Evolutionary conservation across 345 rosid genomes (phyloP).

Genomic region (Ailanthus altissimus): DNA sequence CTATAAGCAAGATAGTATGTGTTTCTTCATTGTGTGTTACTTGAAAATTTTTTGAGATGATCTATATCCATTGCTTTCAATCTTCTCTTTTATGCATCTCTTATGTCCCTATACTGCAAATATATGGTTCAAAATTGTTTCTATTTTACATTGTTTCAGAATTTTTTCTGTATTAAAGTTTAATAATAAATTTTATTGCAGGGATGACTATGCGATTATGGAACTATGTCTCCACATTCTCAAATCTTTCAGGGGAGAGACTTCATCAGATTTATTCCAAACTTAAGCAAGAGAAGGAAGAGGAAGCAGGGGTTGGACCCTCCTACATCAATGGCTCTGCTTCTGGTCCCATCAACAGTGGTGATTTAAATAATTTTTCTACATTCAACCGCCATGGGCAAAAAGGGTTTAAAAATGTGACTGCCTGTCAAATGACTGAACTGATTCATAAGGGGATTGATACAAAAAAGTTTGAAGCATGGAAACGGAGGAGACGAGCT

Average conservation of each 20-base stretch:
- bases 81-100: background rate
- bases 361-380: conserved; percentile 45
- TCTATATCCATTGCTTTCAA: background rate
- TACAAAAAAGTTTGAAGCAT: conserved; percentile 76
- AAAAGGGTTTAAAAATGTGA: conserved; percentile 51
- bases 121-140: background rate
- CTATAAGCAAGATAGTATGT: conserved; percentile 89
- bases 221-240: conserved; percentile 94
- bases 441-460: conserved; percentile 62
- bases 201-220: conserved; percentile 88
- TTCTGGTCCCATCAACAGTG: conserved; percentile 37
- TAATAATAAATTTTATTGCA: conserved; percentile 32
- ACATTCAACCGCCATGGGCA: conserved; percentile 48
- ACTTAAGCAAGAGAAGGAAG: conserved; percentile 76
- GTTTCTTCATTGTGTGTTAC: background rate
- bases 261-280: conserved; percentile 92
- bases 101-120: background rate
- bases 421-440: conserved; percentile 48
- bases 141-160: background rate
- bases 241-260: conserved; percentile 87
- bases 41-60: background rate
- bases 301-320: conserved; percentile 72
- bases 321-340: conserved; percentile 64
- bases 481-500: conserved; percentile 84
- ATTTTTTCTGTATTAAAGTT: background rate